These are phyloP conservation scores for Eremothecium cymbalariae DNA, from an alignment of 1,139 yeast genomes.

Conservation along the genomic window DNA sequence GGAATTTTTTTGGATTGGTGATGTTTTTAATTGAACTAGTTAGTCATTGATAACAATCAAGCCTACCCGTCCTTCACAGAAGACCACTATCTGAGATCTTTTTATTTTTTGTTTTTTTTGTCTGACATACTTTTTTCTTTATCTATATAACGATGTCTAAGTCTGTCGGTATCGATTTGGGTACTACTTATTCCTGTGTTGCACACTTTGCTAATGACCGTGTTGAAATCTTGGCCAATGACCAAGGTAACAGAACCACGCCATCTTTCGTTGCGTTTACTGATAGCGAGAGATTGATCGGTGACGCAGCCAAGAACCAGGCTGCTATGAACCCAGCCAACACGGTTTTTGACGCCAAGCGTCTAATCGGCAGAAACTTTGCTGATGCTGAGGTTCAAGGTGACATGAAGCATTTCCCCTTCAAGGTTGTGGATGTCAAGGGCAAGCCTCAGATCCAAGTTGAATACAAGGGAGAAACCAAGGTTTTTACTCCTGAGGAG, in stretches of 20 bases:
- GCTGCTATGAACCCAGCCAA: constrained; percentile 96
- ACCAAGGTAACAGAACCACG: constrained; percentile 99
- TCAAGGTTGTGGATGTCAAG: constrained; percentile 78
- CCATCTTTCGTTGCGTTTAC: constrained; percentile 99
- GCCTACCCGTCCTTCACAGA: neutral
- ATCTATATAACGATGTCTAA: constrained; percentile 24
- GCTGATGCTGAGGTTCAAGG: constrained; percentile 86
- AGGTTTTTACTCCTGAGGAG: constrained; percentile 95
- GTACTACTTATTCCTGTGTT: constrained; percentile 98
- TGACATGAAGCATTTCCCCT: constrained; percentile 96
- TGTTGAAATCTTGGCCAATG: constrained; percentile 94
- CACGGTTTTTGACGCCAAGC: constrained; percentile 98
- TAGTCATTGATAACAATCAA: neutral
- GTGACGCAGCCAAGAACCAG: constrained; percentile 99
- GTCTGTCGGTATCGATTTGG: constrained; percentile 39
- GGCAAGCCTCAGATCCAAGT: constrained; percentile 94
- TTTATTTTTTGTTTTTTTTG: neutral
- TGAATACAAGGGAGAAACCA: constrained; percentile 89
- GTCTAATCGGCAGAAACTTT: constrained; percentile 95
- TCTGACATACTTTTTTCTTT: neutral
- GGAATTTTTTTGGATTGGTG: neutral
- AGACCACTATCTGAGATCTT: neutral
- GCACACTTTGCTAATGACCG: constrained; percentile 86
- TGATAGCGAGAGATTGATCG: constrained; percentile 94
- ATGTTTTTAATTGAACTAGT: too few species aligned